phyloP scores from a whole-genome alignment of 371 early-diverging fungal genomes.

The Cokeromyces recurvatus region DNA sequence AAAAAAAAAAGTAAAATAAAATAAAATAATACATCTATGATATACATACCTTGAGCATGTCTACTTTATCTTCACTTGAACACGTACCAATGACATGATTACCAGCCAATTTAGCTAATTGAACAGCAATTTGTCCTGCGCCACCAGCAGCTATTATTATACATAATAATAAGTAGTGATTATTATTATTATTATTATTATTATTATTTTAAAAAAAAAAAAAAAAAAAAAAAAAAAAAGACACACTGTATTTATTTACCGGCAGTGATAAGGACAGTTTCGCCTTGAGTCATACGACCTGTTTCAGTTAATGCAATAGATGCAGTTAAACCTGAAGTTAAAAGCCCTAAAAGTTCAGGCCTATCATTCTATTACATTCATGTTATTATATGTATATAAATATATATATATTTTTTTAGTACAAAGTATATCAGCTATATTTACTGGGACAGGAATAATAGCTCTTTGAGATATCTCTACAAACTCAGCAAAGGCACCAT shows the following conservation, averaged over 20 bases:
- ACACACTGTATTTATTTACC: constrained; percentile 15
- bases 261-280: constrained; percentile 41
- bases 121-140: constrained; percentile 49
- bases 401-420: background rate
- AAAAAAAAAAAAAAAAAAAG: background rate
- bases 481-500: constrained; percentile 57
- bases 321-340: constrained; percentile 54
- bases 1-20: no score
- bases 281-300: constrained; percentile 32
- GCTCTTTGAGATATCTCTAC: constrained; percentile 19
- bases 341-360: constrained; percentile 39
- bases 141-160: constrained; percentile 39
- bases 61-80: constrained; percentile 40
- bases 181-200: background rate
- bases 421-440: background rate
- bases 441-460: constrained; percentile 43
- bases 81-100: constrained; percentile 53
- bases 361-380: constrained; percentile 16
- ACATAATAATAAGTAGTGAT: background rate
- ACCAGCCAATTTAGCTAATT: constrained; percentile 45
- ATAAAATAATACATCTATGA: no score
- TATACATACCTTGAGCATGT: constrained; percentile 31
- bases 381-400: no score
- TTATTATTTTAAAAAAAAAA: background rate
- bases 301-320: constrained; percentile 34